These are phyloP conservation scores for Linnemannia schmuckeri DNA, from an alignment of 192 early-diverging fungal genomes.

Conservation along the genomic window DNA sequence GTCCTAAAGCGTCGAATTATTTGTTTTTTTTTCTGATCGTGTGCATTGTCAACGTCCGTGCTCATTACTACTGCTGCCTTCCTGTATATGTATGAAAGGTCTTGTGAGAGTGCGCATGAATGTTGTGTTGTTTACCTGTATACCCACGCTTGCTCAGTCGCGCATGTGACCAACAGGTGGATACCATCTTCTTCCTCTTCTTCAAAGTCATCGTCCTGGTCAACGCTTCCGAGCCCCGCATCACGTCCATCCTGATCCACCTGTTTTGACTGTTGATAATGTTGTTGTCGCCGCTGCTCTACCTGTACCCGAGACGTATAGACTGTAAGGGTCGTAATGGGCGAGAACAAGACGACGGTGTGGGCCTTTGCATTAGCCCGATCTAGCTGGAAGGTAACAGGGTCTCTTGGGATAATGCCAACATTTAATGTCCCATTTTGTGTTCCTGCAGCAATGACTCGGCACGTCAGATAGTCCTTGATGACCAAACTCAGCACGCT, in stretches of 20 bases:
- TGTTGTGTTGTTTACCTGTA: conserved; percentile 56
- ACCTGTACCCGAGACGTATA: conserved; percentile 34
- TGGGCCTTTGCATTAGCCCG: conserved; percentile 28
- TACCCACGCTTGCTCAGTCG: conserved; percentile 66
- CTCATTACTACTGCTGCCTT: neutral
- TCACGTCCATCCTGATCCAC: neutral
- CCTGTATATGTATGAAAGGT: neutral
- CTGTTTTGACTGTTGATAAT: neutral
- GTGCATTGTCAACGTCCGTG: neutral
- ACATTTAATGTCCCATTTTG: conserved; percentile 52
- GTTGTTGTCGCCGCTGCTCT: neutral
- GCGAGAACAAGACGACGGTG: conserved; percentile 46
- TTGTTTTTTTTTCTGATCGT: neutral
- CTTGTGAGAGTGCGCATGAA: neutral
- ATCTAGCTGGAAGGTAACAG: conserved; percentile 27
- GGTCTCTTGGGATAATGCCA: conserved; percentile 38
- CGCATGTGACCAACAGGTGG: conserved; percentile 67
- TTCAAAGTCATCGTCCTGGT: neutral
- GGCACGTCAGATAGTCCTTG: conserved; percentile 41
- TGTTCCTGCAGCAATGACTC: conserved; percentile 48
- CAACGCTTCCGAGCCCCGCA: neutral
- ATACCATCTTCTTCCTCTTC: conserved; percentile 44
- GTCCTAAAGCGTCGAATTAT: neutral
- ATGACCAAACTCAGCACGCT: conserved; percentile 46
- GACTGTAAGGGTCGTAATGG: conserved; percentile 42